Conservation (phyloP, 2,329 filamentous ascomycete species). For the Botrytis aclada region DNA sequence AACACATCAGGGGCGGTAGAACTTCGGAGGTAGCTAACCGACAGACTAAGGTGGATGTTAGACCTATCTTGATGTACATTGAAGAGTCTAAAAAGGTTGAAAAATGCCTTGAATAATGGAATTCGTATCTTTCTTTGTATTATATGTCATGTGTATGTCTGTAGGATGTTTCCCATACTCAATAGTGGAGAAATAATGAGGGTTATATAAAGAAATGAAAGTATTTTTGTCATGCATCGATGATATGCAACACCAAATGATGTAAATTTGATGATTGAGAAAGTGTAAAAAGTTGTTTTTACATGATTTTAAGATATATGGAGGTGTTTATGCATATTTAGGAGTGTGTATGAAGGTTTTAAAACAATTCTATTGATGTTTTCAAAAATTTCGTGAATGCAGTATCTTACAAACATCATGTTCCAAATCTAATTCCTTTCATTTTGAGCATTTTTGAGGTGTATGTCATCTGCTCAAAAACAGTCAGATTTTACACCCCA, state of each 20-base stretch:
- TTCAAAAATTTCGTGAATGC: accelerated
- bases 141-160: accelerated
- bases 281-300: not conserved
- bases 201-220: not conserved
- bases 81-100: not conserved
- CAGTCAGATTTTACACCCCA: accelerated
- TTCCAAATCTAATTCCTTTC: not conserved
- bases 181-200: not conserved
- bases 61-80: not conserved
- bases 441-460: not conserved
- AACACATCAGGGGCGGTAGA: not conserved
- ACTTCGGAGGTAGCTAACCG: not conserved
- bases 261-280: not conserved
- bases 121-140: not conserved
- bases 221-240: not conserved
- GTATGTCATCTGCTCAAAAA: accelerated
- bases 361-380: not conserved
- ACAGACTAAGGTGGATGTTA: not conserved
- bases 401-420: not conserved
- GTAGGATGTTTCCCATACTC: accelerated
- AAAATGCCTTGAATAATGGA: not conserved
- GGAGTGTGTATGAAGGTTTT: not conserved
- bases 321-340: too few species aligned
- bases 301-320: not conserved
- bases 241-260: not conserved